Evolutionary conservation across 106 monocot genomes (phyloP).

Genomic region (Apostasia ramifera): DNA sequence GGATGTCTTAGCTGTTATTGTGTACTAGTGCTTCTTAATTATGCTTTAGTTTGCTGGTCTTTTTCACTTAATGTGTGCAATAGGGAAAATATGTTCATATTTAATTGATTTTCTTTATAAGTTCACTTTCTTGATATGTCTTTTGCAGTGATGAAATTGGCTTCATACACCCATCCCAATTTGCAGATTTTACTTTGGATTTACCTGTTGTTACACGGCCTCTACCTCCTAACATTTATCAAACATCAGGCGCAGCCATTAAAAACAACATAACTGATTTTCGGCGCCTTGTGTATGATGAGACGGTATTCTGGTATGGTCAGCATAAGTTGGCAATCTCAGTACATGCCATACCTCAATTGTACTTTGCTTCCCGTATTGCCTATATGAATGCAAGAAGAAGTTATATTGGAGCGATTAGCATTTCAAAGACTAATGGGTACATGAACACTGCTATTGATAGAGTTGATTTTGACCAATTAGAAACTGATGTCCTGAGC

Average conservation of each 20-base stretch:
- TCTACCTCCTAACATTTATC: not conserved
- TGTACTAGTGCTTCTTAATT: no score
- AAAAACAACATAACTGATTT: not conserved
- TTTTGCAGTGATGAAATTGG: slow-evolving; percentile 70
- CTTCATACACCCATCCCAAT: slow-evolving; percentile 65
- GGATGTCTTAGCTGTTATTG: no score
- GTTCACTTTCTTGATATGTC: not conserved
- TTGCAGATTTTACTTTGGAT: slow-evolving; percentile 33
- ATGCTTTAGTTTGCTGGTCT: no score
- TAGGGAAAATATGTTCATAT: not conserved
- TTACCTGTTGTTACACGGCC: not conserved
- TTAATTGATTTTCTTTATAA: slow-evolving; percentile 4
- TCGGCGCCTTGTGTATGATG: slow-evolving; percentile 14
- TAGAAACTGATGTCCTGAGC: slow-evolving; percentile 40
- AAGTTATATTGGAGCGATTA: slow-evolving; percentile 25
- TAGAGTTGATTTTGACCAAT: slow-evolving; percentile 8
- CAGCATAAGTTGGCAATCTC: slow-evolving; percentile 81
- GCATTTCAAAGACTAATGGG: not conserved
- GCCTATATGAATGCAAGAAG: slow-evolving; percentile 27
- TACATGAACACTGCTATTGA: slow-evolving; percentile 3
- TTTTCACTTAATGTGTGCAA: not conserved
- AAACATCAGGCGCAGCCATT: not conserved
- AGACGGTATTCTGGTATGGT: slow-evolving; percentile 44
- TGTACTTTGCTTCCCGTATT: slow-evolving; percentile 36
- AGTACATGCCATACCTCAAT: slow-evolving; percentile 21